Percentiles rank a stretch among this genome's conserved stretches.
Conservation (phyloP, 164 flowering plant genomes). For the Cinnamomum chago region DNA sequence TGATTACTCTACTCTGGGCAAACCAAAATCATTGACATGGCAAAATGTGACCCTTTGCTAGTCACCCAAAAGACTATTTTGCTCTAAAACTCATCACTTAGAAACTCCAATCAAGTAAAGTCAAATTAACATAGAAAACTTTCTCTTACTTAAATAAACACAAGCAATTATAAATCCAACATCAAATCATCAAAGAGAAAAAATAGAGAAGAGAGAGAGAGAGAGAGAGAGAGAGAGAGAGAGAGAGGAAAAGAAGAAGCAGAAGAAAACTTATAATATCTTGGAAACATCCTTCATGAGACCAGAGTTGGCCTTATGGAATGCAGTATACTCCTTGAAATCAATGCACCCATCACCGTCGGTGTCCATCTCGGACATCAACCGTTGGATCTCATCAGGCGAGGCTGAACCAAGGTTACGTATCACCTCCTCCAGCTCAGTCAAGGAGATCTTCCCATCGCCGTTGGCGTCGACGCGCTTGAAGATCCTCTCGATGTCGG, state of each 20-base stretch:
- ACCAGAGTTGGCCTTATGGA: slow-evolving; percentile 11
- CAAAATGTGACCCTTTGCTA: too few relatives aligned
- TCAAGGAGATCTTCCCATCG: slow-evolving; percentile 24
- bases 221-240: not conserved
- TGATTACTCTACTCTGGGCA: too few relatives aligned
- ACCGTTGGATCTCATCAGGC: slow-evolving; percentile 11
- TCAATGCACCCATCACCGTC: slow-evolving; percentile 30
- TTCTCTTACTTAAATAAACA: too few relatives aligned
- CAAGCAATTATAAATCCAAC: not conserved
- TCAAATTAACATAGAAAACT: too few relatives aligned
- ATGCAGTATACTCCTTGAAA: slow-evolving; percentile 17
- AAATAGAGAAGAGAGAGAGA: not conserved
- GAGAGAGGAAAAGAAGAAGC: not conserved
- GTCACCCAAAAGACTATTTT: too few relatives aligned
- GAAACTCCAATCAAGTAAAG: too few relatives aligned
- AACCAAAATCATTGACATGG: too few relatives aligned
- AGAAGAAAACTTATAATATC: slow-evolving; percentile 4
- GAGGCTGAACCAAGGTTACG: slow-evolving; percentile 13
- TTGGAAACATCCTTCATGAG: slow-evolving; percentile 18
- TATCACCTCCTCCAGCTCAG: slow-evolving; percentile 19
- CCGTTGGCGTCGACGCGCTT: slow-evolving; percentile 21
- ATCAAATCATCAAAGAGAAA: not conserved
- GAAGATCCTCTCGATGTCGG: slow-evolving; percentile 18
- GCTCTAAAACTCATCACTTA: too few relatives aligned
- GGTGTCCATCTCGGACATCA: slow-evolving; percentile 24